Conservation (phyloP, 1,284 basidiomycete genomes). For the Pseudozyma flocculosa region DNA sequence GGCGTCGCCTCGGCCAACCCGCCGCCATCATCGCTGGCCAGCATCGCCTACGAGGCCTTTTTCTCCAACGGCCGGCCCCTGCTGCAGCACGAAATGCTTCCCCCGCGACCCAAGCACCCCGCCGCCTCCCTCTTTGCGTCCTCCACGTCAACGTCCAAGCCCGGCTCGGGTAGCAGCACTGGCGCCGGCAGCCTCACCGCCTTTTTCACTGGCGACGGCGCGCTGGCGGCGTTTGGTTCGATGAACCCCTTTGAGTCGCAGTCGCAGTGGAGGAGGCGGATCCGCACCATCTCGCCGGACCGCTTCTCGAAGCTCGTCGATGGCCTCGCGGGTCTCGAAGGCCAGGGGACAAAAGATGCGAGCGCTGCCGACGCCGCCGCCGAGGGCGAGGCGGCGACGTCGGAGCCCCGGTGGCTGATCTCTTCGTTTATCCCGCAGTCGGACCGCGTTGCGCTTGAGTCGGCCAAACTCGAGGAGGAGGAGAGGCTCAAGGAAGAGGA, state of each 20-base stretch:
- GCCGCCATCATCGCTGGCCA: constrained; percentile 30
- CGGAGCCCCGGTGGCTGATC: constrained; percentile 21
- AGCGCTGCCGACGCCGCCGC: not conserved
- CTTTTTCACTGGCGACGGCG: constrained; percentile 24
- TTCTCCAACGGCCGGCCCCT: constrained; percentile 38
- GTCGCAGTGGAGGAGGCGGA: constrained; percentile 25
- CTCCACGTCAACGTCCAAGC: constrained; percentile 6
- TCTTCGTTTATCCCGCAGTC: constrained; percentile 31
- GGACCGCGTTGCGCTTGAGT: constrained; percentile 32
- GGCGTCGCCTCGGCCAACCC: constrained; percentile 27
- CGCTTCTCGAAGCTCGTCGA: constrained; percentile 40
- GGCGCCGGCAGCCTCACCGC: constrained; percentile 22
- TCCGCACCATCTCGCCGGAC: constrained; percentile 28
- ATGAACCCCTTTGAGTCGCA: constrained; percentile 15
- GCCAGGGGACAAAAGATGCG: not conserved
- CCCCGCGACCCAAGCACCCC: constrained; percentile 25
- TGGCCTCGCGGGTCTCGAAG: constrained; percentile 17
- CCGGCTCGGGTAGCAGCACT: constrained; percentile 2
- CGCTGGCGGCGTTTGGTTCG: constrained; percentile 28
- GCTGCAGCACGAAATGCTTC: constrained; percentile 42
- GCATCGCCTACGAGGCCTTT: constrained; percentile 39
- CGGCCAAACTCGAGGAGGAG: constrained; percentile 35
- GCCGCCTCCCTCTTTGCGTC: constrained; percentile 1
- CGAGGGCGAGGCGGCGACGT: constrained; percentile 2
- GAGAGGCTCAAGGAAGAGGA: constrained; percentile 37